These are phyloP conservation scores for Dioszegia crocea DNA, from an alignment of 768 basidiomycete genomes.

Conservation along the genomic window DNA sequence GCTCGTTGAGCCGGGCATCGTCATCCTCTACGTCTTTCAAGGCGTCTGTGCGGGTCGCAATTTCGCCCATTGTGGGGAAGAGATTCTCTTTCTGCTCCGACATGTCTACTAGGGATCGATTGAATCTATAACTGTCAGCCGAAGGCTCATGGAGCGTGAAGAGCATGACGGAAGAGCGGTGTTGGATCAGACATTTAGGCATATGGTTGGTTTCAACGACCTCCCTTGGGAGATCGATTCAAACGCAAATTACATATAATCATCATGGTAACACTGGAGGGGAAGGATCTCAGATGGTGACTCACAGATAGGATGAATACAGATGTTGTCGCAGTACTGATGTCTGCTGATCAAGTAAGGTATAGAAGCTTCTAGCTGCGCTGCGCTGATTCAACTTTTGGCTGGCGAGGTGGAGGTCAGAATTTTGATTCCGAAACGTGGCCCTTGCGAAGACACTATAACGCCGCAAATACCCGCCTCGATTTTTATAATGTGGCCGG, in stretches of 20 bases:
- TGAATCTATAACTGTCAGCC: neutral
- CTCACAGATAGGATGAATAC: neutral
- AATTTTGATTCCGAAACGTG: neutral
- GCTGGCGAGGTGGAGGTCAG: neutral
- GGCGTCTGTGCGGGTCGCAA: conserved; percentile 57
- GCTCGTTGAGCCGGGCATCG: conserved; percentile 22
- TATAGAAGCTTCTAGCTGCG: too few species aligned
- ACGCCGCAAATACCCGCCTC: neutral
- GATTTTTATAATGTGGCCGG: too few species aligned
- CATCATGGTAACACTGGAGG: conserved; percentile 18
- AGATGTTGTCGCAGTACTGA: too few species aligned
- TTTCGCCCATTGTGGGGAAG: conserved; percentile 61
- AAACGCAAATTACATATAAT: conserved; percentile 42
- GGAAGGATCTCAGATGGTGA: too few species aligned
- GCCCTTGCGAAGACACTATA: neutral
- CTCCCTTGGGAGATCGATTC: conserved; percentile 15
- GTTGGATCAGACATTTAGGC: conserved; percentile 43
- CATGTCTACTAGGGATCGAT: conserved; percentile 17
- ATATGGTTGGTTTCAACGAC: conserved; percentile 33
- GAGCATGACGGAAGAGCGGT: too few species aligned
- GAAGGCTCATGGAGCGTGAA: too few species aligned
- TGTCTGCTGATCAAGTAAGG: too few species aligned
- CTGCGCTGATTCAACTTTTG: neutral
- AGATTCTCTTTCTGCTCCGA: conserved; percentile 48
- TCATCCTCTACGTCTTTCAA: conserved; percentile 43